These are phyloP conservation scores for Saccharomyces jurei DNA, from an alignment of 805 yeast genomes.

Conservation along the genomic window DNA sequence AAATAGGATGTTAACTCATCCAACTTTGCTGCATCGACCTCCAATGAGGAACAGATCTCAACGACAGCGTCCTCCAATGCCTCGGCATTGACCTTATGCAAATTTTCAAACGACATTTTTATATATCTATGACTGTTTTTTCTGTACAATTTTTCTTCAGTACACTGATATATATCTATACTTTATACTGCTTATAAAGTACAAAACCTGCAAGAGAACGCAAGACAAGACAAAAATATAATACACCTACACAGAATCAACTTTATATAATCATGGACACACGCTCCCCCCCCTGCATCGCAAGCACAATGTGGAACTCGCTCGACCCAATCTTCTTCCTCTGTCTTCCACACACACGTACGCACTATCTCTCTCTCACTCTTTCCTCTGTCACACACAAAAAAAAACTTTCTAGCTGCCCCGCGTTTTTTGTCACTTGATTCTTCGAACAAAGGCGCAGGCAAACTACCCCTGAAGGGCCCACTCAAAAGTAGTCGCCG, in stretches of 20 bases:
- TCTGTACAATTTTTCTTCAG: not conserved
- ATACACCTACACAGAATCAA: not conserved
- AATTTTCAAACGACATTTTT: slow-evolving; percentile 26
- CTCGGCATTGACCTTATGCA: slow-evolving; percentile 20
- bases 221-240: not conserved
- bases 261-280: not conserved
- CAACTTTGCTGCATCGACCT: slow-evolving; percentile 18
- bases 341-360: not conserved
- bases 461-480: not conserved
- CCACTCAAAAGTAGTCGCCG: not conserved
- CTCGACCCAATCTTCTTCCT: not conserved
- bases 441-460: not conserved
- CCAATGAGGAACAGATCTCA: slow-evolving; percentile 23
- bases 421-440: not conserved
- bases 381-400: not conserved
- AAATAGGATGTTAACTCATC: slow-evolving; percentile 41
- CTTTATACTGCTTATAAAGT: not conserved
- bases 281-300: not conserved
- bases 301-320: not conserved
- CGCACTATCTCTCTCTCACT: not conserved
- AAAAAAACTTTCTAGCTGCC: not conserved
- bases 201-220: not conserved
- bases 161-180: not conserved
- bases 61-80: slow-evolving; percentile 19
- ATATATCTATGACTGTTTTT: not conserved